Evolutionary conservation across 2,329 filamentous ascomycete genomes (phyloP), one percentile per base, ranked within the genome.

Genomic region (Aspergillus chevalieri): DNA sequence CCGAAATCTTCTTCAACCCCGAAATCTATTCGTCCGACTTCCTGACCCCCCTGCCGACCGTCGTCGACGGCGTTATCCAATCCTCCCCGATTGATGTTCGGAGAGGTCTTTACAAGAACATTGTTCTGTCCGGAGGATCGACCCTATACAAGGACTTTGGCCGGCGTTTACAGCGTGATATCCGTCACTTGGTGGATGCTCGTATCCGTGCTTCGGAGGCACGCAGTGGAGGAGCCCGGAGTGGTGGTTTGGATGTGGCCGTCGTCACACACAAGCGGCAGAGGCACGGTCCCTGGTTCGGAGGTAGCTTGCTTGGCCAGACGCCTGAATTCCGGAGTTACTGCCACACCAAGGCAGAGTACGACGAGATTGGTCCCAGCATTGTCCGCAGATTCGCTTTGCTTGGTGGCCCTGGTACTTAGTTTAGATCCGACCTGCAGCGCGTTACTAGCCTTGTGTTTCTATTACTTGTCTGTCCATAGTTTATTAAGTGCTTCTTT

Each of bases 11-110:
- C 75, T 98, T 98, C 83, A 98, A 98, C 74, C 93, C 93, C 26
- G 93, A 98, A 75, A 98, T 98, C 65, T 97, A 97, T 80, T 95
- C 89, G 54, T 97, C 92, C 58, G 93, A 98, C 69, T 98, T 98
- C 78, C 77, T 98, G 57, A 98, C 93, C 10, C 93, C 93, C 12
- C 81, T 98, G 7, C 93, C 93, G 21, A 87, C 82, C 46, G 93
- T 98, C 46, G 94, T 98, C 54, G 93, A 98, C 67, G 87, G 86
- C 49, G 93, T 97, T 56, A 98, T 98, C 62, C 93, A 98, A 73
- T 92, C 90, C 49, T 95, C 92, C 30, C 93, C 93, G 39, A 98
- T 98, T 62, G 93, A 98, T 66, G 94, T 98, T 43, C 87, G 93
- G 65, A 84, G 93, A 74, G 93, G 93, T 39, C 80, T 98, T 34